Conservation (phyloP, 2,329 filamentous ascomycete species). For the Trematosphaeria pertusa region DNA sequence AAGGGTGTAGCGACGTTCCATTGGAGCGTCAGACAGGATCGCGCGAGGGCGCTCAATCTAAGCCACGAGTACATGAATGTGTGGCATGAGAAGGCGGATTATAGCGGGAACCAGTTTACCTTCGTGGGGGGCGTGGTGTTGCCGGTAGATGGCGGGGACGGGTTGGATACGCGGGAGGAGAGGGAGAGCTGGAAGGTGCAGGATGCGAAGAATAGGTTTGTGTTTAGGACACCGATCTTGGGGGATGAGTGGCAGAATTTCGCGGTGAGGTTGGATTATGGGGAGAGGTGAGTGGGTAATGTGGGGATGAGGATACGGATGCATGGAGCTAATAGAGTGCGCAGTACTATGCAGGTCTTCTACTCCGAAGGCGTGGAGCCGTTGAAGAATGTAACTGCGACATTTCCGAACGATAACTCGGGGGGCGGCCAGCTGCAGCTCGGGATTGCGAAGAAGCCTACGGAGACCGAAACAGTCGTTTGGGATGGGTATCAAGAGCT, state of each 20-base stretch:
- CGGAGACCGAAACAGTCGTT: constrained; percentile 34
- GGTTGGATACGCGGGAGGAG: constrained; percentile 21
- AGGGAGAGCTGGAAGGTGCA: constrained; percentile 29
- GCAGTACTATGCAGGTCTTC: constrained; percentile 33
- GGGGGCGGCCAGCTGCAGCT: constrained; percentile 36
- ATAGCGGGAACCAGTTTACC: constrained; percentile 32
- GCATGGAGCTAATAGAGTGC: constrained; percentile 10
- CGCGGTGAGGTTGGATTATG: constrained; percentile 31
- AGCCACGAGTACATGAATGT: constrained; percentile 41
- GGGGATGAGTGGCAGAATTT: constrained; percentile 35
- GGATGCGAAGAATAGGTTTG: constrained; percentile 26
- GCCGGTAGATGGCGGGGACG: constrained; percentile 26
- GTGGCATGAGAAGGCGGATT: constrained; percentile 37
- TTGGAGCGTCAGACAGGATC: constrained; percentile 32
- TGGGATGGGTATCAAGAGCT: constrained; percentile 36
- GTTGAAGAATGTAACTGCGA: constrained; percentile 21
- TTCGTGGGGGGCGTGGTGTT: constrained; percentile 31
- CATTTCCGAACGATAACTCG: constrained; percentile 28
- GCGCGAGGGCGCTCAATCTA: constrained; percentile 24
- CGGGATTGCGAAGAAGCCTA: constrained; percentile 39
- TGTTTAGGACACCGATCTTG: constrained; percentile 23
- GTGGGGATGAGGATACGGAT: too few relatives aligned
- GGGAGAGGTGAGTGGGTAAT: constrained; percentile 26
- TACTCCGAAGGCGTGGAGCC: constrained; percentile 24
- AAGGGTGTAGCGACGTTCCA: constrained; percentile 33